Percentiles rank a stretch among this genome's conserved stretches.
Conservation (phyloP, 495 filamentous ascomycete species). For the Cercophora samala region DNA sequence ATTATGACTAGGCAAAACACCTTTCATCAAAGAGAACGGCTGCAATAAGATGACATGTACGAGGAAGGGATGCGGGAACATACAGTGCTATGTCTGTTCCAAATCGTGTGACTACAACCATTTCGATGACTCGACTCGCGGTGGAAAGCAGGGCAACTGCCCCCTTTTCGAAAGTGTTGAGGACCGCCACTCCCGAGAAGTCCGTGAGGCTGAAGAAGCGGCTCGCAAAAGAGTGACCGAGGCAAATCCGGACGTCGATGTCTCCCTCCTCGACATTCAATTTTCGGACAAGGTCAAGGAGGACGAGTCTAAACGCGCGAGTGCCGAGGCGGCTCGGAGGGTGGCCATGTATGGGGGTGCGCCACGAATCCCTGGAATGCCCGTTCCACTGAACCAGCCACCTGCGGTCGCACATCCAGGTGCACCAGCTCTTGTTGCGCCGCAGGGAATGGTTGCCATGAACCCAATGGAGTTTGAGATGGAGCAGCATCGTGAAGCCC, state of each 20-base stretch:
- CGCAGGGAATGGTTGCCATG: neutral
- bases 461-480: neutral
- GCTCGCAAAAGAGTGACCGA: conserved; percentile 54
- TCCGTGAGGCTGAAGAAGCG: conserved; percentile 59
- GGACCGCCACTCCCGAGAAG: conserved; percentile 61
- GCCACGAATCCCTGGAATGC: neutral
- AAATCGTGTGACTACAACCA: conserved; percentile 53
- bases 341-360: too few species aligned
- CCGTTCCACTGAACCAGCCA: neutral
- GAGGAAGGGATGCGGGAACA: conserved; percentile 48
- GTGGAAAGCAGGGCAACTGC: conserved; percentile 54
- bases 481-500: neutral
- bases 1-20: conserved; percentile 46
- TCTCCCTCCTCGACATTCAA: conserved; percentile 55
- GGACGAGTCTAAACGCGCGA: conserved; percentile 27
- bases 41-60: conserved; percentile 83
- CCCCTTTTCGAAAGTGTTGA: conserved; percentile 63
- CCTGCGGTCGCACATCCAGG: too few species aligned
- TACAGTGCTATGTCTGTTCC: conserved; percentile 74
- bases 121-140: conserved; percentile 47
- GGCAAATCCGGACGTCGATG: conserved; percentile 58
- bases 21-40: conserved; percentile 71
- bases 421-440: neutral
- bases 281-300: conserved; percentile 55
- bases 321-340: neutral